Conservation (phyloP, 1,284 basidiomycete genomes). For the Pseudozyma tsukubaensis region DNA sequence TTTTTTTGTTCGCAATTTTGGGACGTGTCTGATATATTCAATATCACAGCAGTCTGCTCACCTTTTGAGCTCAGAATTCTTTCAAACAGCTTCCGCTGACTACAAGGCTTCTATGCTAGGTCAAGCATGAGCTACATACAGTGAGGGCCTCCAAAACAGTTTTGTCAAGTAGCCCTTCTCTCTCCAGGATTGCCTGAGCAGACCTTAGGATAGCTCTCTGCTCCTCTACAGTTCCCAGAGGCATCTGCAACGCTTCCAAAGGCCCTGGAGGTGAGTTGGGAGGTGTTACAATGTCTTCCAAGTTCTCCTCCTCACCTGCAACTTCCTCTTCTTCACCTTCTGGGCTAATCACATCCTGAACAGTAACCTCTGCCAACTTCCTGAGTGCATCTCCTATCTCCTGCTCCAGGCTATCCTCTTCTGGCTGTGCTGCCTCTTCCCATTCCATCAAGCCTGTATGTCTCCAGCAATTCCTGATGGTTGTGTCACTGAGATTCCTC, state of each 20-base stretch:
- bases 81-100: too few species aligned
- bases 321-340: slow-evolving; percentile 2
- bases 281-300: background rate
- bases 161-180: background rate
- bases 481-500: background rate
- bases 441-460: slow-evolving; percentile 3
- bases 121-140: too few species aligned
- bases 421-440: background rate
- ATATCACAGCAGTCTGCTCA: too few species aligned
- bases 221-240: background rate
- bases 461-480: slow-evolving; percentile 2
- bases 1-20: background rate
- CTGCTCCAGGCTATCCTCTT: background rate
- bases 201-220: background rate
- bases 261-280: background rate
- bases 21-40: too few species aligned
- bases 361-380: background rate
- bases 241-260: background rate
- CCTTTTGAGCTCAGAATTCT: too few species aligned
- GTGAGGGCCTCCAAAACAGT: background rate
- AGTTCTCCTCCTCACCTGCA: background rate
- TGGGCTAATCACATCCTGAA: background rate
- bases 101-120: too few species aligned
- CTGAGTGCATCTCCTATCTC: background rate
- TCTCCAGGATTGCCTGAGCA: background rate